Base-by-base conservation (phyloP, 805 yeast species). In the Huiozyma naganishii region DNA sequence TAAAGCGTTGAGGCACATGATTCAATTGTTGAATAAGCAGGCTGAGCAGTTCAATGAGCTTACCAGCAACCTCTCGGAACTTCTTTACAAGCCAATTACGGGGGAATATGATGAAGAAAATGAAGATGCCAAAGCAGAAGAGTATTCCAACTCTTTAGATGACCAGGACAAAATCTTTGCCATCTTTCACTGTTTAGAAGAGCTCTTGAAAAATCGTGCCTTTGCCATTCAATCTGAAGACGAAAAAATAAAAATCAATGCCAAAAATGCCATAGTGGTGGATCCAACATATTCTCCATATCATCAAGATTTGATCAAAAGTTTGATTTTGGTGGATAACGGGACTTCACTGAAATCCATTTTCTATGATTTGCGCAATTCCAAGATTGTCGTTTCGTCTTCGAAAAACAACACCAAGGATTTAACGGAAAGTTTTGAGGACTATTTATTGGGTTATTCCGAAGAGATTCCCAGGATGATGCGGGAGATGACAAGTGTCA, bases 111-210 rank as follows among this genome's bases (percentile, higher is more conserved):
- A 47, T 10, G 53, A 52, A n/a, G 49, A 45, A 2, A 44, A 48
- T 30, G 57, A 57, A 33, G 77, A 79, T 3, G 60, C 54, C 11
- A 77, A 80, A 42, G 88, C 89, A 10, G 83, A 77, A 41, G 97
- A 88, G 54, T 92, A 89, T 60, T 79, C 76, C 9, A 73, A 72
- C 5, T 79, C 95, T 0, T 66, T 90, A 40, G 76, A 77, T 36
- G 80, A 75, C 39, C 97, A 90, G 59, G 94, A 83, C 45, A 70
- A 73, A 45, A 81, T 81, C 0, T 76, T 77, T 36, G 70, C 75
- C 0, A 71, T 76, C 45, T 65, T 84, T 45, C 77, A 75, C 41
- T 72, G 75, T 13, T 46, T 83, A 6, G 76, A 77, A 43, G 61
- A 67, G 39, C 54, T 70, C 3, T 50, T 79, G 30, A 59, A 54